Percentiles rank a stretch among this genome's conserved stretches.
Conservation (phyloP, 2,329 filamentous ascomycete genomes). For the Scedosporium dehoogii region DNA sequence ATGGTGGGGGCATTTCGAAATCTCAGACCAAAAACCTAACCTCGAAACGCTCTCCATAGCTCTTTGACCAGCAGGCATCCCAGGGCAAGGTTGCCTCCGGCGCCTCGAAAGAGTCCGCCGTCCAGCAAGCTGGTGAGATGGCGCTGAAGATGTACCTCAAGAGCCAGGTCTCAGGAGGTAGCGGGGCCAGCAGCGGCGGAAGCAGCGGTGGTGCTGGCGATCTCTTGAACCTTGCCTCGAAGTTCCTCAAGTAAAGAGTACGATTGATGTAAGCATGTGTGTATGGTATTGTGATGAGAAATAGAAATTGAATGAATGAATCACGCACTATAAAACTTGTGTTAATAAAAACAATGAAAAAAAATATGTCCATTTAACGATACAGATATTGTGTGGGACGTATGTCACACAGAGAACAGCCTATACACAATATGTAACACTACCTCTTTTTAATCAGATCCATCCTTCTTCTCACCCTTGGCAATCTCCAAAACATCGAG, state of each 20-base stretch:
- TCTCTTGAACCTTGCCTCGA: constrained; percentile 34
- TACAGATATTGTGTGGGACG: background rate
- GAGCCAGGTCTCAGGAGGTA: constrained; percentile 47
- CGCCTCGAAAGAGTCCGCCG: constrained; percentile 69
- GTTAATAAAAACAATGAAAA: background rate
- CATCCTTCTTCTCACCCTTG: constrained; percentile 12
- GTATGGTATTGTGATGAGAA: background rate
- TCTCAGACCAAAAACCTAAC: background rate
- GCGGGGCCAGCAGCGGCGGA: constrained; percentile 1
- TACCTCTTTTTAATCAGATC: background rate
- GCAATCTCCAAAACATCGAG: constrained; percentile 41
- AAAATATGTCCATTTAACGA: background rate
- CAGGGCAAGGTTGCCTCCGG: constrained; percentile 43
- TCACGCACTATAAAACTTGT: background rate
- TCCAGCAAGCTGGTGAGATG: constrained; percentile 74
- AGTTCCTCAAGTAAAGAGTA: constrained; percentile 29
- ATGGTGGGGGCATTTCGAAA: background rate
- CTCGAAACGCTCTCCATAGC: constrained; percentile 27
- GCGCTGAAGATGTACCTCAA: constrained; percentile 89
- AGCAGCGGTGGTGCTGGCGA: constrained; percentile 34
- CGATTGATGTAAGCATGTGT: background rate
- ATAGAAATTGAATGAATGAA: background rate
- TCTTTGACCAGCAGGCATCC: constrained; percentile 49
- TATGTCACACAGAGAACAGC: background rate
- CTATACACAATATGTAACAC: background rate